Base-by-base conservation (phyloP, 306 rosid genomes). In the Cercis canadensis region DNA sequence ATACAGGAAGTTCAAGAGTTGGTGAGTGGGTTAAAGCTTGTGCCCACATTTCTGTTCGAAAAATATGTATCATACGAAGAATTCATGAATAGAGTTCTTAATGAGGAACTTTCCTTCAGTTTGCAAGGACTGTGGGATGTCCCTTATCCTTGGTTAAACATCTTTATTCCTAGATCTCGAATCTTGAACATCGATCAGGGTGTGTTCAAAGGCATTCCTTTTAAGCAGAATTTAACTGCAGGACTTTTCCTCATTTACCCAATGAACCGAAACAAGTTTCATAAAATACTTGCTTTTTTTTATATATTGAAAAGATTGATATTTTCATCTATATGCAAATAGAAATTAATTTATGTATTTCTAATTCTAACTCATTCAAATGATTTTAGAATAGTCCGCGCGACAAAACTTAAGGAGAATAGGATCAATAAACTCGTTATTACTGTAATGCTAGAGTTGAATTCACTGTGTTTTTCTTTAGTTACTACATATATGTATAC, bases 41-140 rank as follows among this genome's bases (percentile, higher is more conserved):
- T 87, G 17, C 90, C 92, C 0, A 93, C 88, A 41, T 85, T 82
- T 55, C 67, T 44, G 32, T 92, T 81, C 29, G 87, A 84, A 52
- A 90, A 84, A 50, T 86, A 90, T 54, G 87, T 84, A 8, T 58
- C 90, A 0, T 93, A 79, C 36, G 75, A 73, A 12, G 97, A 87
- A 7, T 93, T 93, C 72, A 76, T 93, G 11, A 84, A 90, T 65
- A 80, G 97, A 77, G 96, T 90, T 11, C 81, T 87, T 52, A 60
- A 80, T 17, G 98, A 90, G 56, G 98, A 93, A 75, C 44, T 87
- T 49, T 84, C n/a, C 75, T 89, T 93, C 62, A 86, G 77, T 16
- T 84, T 90, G 34, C 81, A 88, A 80, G 97, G 98, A 43, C 43
- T 83, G 6, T 93, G 98, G 98, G 96, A 93, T 39, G 92, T 90